phyloP scores from a whole-genome alignment of 805 yeast species.

The Yueomyces sinensis region DNA sequence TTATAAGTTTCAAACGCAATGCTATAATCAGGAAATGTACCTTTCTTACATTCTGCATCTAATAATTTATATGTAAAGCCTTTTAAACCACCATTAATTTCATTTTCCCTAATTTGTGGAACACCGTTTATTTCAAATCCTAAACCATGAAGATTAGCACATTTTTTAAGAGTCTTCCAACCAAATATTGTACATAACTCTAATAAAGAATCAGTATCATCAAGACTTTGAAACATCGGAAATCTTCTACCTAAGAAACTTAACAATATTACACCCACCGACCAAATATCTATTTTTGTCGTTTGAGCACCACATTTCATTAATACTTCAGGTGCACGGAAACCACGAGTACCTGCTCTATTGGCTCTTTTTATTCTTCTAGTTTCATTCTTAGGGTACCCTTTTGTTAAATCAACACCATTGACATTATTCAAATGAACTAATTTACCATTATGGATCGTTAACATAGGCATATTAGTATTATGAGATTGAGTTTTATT shows the following conservation, averaged over 20 bases:
- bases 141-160: slow-evolving; percentile 79
- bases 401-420: slow-evolving; percentile 34
- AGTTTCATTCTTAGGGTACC: slow-evolving; percentile 78
- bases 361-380: slow-evolving; percentile 88
- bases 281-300: slow-evolving; percentile 79
- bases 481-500: slow-evolving; percentile 10
- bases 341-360: slow-evolving; percentile 93
- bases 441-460: slow-evolving; percentile 22
- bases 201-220: slow-evolving; percentile 81
- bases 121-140: slow-evolving; percentile 62
- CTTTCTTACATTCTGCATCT: slow-evolving; percentile 29
- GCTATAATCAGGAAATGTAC: slow-evolving; percentile 55
- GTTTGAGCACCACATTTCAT: slow-evolving; percentile 77
- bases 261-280: slow-evolving; percentile 78
- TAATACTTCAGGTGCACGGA: slow-evolving; percentile 87
- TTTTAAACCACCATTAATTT: slow-evolving; percentile 24
- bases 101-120: slow-evolving; percentile 27
- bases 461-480: slow-evolving; percentile 13
- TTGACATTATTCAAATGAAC: slow-evolving; percentile 20
- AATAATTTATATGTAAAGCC: slow-evolving; percentile 19
- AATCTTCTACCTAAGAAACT: slow-evolving; percentile 69
- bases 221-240: slow-evolving; percentile 89
- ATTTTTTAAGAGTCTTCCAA: slow-evolving; percentile 48
- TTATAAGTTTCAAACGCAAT: slow-evolving; percentile 54
- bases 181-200: slow-evolving; percentile 82